Percentiles rank a stretch among this genome's conserved stretches.
Conservation (phyloP, 169 alveolate species). For the Plasmodium inui region DNA sequence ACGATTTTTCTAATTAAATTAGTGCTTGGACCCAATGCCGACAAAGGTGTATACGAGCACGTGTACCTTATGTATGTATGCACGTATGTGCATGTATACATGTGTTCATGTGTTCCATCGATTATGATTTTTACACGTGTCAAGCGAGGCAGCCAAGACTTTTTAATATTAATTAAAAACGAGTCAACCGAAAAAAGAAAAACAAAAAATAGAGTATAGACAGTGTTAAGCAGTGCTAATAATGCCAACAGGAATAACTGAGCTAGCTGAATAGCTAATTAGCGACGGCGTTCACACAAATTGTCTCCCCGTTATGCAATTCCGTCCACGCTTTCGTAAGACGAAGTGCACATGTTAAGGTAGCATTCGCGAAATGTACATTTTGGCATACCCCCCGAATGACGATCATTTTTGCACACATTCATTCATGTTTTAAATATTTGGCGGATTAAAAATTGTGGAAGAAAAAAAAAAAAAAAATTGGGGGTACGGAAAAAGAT, state of each 20-base stretch:
- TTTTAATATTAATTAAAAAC: not conserved
- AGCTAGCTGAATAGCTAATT: not conserved
- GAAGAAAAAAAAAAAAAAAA: not conserved
- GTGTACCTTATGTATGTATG: not conserved
- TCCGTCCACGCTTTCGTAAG: not conserved
- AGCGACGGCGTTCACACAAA: not conserved
- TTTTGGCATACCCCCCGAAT: not conserved
- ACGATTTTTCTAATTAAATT: not conserved
- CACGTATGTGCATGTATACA: not conserved
- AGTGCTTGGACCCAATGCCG: not conserved
- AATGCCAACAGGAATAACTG: not conserved
- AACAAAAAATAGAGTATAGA: not conserved
- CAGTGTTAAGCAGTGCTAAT: not conserved
- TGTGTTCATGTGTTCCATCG: not conserved
- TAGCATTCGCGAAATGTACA: not conserved
- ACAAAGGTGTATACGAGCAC: slow-evolving; percentile 2
- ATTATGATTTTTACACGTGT: not conserved
- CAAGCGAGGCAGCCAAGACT: not conserved
- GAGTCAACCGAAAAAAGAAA: not conserved
- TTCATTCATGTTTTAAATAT: not conserved
- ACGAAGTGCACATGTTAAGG: not conserved
- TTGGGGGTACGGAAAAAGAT: not conserved
- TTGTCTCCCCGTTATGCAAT: not conserved
- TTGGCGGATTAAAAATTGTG: not conserved
- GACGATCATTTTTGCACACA: not conserved